phyloP scores from a whole-genome alignment of 2,329 filamentous ascomycete species.

The Penicillium sp. region DNA sequence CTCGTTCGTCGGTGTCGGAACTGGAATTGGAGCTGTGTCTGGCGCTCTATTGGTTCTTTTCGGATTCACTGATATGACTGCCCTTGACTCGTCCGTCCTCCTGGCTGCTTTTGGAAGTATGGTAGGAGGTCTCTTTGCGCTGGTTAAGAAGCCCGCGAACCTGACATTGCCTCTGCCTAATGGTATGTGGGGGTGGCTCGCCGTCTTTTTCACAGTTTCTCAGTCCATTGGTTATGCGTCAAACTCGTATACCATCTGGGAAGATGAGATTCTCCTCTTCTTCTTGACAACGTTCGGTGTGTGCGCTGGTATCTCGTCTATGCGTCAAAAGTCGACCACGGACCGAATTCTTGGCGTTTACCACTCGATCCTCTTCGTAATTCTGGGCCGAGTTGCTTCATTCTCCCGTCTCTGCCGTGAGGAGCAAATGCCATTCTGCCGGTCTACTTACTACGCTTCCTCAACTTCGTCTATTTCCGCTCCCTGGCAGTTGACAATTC shows the following conservation, averaged over 20 bases:
- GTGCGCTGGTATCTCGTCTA: constrained; percentile 70
- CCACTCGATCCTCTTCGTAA: constrained; percentile 80
- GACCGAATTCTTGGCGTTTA: constrained; percentile 78
- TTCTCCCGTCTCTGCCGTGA: constrained; percentile 92
- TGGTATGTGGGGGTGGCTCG: constrained; percentile 88
- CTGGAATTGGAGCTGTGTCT: constrained; percentile 43
- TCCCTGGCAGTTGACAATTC: constrained; percentile 81
- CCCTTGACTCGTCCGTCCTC: constrained; percentile 39
- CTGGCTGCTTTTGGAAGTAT: constrained; percentile 50
- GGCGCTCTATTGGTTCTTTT: constrained; percentile 28
- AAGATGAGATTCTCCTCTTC: constrained; percentile 91
- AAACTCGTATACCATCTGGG: constrained; percentile 99
- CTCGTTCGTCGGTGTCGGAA: constrained; percentile 52
- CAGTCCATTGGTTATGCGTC: constrained; percentile 94
- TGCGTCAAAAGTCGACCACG: constrained; percentile 66
- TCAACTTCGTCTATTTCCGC: constrained; percentile 89
- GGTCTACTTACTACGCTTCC: constrained; percentile 93
- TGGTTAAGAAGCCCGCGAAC: constrained; percentile 40
- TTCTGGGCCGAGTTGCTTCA: constrained; percentile 77
- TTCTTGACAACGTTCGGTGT: constrained; percentile 87
- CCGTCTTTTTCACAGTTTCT: constrained; percentile 75
- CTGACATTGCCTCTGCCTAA: constrained; percentile 62
- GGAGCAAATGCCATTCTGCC: constrained; percentile 97
- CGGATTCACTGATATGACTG: constrained; percentile 30
- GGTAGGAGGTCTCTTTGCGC: constrained; percentile 42